phyloP scores from a whole-genome alignment of 345 rosid genomes.

The Populus deltoides region DNA sequence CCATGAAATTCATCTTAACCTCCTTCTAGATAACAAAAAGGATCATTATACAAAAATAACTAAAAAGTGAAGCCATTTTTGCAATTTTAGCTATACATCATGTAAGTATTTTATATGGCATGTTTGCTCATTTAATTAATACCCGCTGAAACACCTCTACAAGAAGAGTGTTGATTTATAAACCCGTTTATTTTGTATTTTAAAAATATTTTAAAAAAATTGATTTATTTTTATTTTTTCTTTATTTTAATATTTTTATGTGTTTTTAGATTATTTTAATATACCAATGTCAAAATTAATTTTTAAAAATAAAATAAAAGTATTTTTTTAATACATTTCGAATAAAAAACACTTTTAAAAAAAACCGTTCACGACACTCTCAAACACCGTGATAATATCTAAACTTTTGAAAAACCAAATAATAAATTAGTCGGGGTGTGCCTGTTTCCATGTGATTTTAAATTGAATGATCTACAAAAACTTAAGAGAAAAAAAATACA shows the following conservation, averaged over 20 bases:
- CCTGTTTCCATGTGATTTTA: neutral
- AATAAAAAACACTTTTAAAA: fast-evolving
- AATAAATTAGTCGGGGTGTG: neutral
- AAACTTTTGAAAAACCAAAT: neutral
- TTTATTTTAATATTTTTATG: too few species aligned
- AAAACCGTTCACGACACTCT: fast-evolving
- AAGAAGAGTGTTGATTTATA: neutral
- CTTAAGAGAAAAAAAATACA: neutral
- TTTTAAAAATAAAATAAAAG: too few species aligned
- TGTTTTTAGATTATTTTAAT: fast-evolving
- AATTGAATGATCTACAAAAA: neutral
- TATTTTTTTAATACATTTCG: too few species aligned
- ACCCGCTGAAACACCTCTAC: neutral
- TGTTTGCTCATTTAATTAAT: neutral
- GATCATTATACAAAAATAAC: too few species aligned
- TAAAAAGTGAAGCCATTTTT: slow-evolving; percentile 60
- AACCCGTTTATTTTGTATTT: too few species aligned
- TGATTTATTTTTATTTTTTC: too few species aligned
- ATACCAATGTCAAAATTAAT: fast-evolving
- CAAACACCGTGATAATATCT: neutral
- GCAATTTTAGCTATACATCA: slow-evolving; percentile 65
- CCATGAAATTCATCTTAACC: too few species aligned
- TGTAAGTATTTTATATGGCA: slow-evolving; percentile 34
- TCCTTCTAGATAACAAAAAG: too few species aligned
- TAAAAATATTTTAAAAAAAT: too few species aligned